Evolutionary conservation across 129 eudicot genomes (phyloP).

Genomic region (Apium graveolens): DNA sequence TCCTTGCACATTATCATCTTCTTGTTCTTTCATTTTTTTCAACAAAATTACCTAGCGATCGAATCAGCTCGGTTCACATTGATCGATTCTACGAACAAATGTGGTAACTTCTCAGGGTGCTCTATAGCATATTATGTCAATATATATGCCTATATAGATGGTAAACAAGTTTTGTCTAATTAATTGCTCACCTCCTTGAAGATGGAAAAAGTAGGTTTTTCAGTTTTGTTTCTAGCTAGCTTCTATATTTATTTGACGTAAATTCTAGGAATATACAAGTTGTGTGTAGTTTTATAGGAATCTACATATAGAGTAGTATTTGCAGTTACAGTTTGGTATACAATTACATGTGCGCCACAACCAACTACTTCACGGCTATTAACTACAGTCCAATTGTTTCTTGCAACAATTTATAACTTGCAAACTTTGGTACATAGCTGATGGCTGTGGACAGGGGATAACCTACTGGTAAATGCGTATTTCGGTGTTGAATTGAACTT

Average conservation of each 20-base stretch:
- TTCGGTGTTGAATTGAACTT: background rate
- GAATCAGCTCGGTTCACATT: no score
- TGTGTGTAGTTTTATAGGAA: background rate
- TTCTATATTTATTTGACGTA: background rate
- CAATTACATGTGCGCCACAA: background rate
- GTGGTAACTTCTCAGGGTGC: background rate
- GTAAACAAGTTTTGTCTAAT: background rate
- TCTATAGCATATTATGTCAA: background rate
- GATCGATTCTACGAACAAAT: background rate
- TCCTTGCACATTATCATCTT: background rate
- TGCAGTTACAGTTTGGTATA: background rate
- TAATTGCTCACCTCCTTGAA: slow-evolving; percentile 12
- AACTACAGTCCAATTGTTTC: background rate
- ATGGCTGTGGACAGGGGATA: background rate
- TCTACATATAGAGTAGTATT: background rate
- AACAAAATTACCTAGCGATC: background rate
- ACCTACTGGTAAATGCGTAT: background rate
- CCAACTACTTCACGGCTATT: background rate
- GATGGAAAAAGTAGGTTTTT: slow-evolving; percentile 19
- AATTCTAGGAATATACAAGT: background rate
- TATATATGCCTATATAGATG: background rate
- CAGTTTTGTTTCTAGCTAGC: background rate
- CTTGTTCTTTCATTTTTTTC: background rate
- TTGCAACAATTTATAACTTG: background rate
- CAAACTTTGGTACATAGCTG: background rate